Conservation (phyloP, 176 grass and related monocot genomes). For the Eremochloa ophiuroides region DNA sequence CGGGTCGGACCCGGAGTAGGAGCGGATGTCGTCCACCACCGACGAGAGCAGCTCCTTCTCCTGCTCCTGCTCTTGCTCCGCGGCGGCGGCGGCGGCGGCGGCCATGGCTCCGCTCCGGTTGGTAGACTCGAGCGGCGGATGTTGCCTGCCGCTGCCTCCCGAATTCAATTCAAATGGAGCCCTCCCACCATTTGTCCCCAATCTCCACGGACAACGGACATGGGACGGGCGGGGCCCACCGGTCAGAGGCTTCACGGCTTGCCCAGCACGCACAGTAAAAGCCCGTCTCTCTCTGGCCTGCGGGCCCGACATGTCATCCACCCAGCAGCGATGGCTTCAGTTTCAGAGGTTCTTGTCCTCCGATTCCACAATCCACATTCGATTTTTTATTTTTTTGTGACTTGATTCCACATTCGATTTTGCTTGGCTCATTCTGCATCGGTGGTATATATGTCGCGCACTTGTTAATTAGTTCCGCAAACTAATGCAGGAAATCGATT, state of each 20-base stretch:
- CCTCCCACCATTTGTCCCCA: too few relatives aligned
- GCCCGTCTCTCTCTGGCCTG: background rate
- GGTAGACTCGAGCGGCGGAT: background rate
- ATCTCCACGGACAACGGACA: background rate
- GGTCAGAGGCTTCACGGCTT: background rate
- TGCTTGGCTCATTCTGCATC: background rate
- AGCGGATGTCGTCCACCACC: conserved; percentile 56
- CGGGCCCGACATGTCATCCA: background rate
- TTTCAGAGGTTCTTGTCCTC: background rate
- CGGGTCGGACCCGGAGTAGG: conserved; percentile 67
- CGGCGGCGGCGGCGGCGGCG: conserved; percentile 39
- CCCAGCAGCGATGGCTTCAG: background rate
- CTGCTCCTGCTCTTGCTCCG: conserved; percentile 33
- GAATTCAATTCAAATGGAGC: background rate
- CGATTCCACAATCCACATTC: background rate
- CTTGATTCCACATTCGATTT: background rate
- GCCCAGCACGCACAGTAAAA: too few relatives aligned
- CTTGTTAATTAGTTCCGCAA: background rate
- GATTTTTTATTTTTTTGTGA: too few relatives aligned
- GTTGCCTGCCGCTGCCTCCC: background rate
- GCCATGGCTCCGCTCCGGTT: conserved; percentile 39
- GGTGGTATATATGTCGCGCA: background rate
- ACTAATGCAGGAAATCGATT: background rate
- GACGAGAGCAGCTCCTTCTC: conserved; percentile 65
- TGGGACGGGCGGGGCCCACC: background rate